A percentile compares a stretch with the other conserved stretches of the same genome.
phyloP scores from a whole-genome alignment of 1,284 basidiomycete species.

The Puccinia novopanici region DNA sequence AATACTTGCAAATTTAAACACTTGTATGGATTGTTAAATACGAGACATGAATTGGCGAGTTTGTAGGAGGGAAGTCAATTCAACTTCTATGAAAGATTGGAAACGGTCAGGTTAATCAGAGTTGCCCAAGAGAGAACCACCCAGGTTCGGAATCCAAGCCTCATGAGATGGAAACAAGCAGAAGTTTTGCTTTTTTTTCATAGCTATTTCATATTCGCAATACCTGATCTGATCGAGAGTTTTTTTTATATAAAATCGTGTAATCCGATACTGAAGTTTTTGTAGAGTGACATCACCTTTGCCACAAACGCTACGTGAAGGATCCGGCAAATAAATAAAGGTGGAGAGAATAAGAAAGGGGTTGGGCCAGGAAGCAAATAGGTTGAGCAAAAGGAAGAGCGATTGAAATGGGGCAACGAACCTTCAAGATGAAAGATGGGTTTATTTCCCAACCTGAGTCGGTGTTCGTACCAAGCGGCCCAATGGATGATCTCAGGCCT shows the following conservation, averaged over 20 bases:
- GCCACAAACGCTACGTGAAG: constrained; percentile 53
- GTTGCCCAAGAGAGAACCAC: no score
- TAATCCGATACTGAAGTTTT: constrained; percentile 52
- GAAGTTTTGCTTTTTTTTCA: no score
- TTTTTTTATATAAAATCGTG: constrained; percentile 41
- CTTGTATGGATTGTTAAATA: no score
- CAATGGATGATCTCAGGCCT: constrained; percentile 91
- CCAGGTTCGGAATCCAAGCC: no score
- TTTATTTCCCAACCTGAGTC: constrained; percentile 85
- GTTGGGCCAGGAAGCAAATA: constrained; percentile 3
- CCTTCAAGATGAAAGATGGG: constrained; percentile 89
- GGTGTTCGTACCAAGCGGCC: constrained; percentile 92
- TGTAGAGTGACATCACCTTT: constrained; percentile 57
- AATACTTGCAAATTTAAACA: no score
- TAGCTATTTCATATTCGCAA: no score
- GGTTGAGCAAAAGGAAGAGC: background rate
- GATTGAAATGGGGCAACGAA: constrained; percentile 1
- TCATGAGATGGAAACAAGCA: no score
- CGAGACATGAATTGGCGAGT: no score
- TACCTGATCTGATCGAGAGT: no score
- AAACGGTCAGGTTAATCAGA: no score
- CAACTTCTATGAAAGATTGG: no score
- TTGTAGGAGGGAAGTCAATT: no score
- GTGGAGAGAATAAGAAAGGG: background rate
- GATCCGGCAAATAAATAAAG: background rate